Percentiles rank a stretch among this genome's conserved stretches.
These are phyloP conservation scores for Mycena latifolia DNA, from an alignment of 768 basidiomycete genomes.

Conservation along the genomic window DNA sequence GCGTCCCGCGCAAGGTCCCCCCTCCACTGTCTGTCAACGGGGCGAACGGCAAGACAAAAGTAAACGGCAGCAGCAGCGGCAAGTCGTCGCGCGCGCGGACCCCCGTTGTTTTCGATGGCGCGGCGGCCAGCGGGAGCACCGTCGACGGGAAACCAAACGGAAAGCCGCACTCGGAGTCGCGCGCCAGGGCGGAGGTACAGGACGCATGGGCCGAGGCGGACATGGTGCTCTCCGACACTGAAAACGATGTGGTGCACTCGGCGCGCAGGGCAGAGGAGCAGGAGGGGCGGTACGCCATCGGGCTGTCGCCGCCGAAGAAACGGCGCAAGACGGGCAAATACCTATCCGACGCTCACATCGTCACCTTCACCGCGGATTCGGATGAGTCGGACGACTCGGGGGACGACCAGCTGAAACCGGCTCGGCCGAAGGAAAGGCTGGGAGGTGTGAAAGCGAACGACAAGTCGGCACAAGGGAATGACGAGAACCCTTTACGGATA, in stretches of 20 bases:
- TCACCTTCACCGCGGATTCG: conserved; percentile 27
- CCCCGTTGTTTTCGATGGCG: conserved; percentile 19
- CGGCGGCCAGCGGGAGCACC: conserved; percentile 5
- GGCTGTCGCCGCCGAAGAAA: conserved; percentile 59
- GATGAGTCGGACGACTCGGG: conserved; percentile 20
- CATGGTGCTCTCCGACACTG: conserved; percentile 42
- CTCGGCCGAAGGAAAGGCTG: background rate
- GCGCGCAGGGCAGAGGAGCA: conserved; percentile 49
- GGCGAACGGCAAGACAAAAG: conserved; percentile 11
- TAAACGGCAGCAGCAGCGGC: conserved; percentile 24
- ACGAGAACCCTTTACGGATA: conserved; percentile 21
- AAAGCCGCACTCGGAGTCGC: conserved; percentile 29
- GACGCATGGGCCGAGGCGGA: conserved; percentile 58
- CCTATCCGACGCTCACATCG: conserved; percentile 47
- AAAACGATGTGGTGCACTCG: conserved; percentile 15
- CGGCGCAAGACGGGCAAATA: conserved; percentile 56
- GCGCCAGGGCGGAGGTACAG: conserved; percentile 39
- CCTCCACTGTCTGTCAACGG: conserved; percentile 30
- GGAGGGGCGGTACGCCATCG: conserved; percentile 73
- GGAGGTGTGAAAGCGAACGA: conserved; percentile 9
- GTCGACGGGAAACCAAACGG: conserved; percentile 25
- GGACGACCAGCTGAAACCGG: conserved; percentile 1
- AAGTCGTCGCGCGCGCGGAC: conserved; percentile 18
- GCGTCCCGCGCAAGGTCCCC: conserved; percentile 48
- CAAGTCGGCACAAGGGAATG: background rate